Base-by-base conservation (phyloP, 768 basidiomycete genomes). In the Leccinum imitatum region DNA sequence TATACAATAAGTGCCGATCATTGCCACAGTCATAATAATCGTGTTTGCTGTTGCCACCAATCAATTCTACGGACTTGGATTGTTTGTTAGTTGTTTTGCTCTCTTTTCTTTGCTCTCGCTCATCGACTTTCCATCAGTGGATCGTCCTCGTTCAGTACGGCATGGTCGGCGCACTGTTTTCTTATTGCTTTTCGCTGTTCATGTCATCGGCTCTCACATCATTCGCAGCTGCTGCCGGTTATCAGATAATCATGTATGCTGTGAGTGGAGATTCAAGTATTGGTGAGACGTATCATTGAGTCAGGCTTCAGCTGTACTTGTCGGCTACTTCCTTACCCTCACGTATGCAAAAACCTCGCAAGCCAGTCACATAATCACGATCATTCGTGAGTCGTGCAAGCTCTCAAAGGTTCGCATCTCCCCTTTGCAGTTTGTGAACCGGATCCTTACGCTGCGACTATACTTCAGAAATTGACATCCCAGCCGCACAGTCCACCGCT, bases 401-500 rank as follows among this genome's bases (percentile, higher is more conserved):
- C 97, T 62, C 81, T 99, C 60, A 96, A 96, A 77, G 93, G 96
- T 95, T 62, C 56, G 83, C 73, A 15, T 7, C 27, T 21, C 3
- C 21, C 27, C 23, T 54, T 8, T 30, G 4, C 33, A 41, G 3
- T 39, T 53, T 8, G 46, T 47, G 19, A n/a, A n/a, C 19, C 9
- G 15, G 59, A 51, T 39, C 27, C 41, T 66, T 35, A 66, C 56
- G 48, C 15, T 17, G 8, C 52, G 25, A 65, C 44, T 46, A 4
- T 8, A 30, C 30, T 23, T n/a, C 67, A 97, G 95, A 98, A 81
- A 98, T 98, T 71, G 88, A 94, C 72, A 97, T 98, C 64, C 95
- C 95, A 30, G 95, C 89, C 53, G 95, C 95, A 31, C 89, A 93
- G 65, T 98, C 95, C 39, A 95, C 92, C 15, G 97, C 97, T 53